Conservation (phyloP, 495 filamentous ascomycete genomes). For the Aspergillus cristatus region DNA sequence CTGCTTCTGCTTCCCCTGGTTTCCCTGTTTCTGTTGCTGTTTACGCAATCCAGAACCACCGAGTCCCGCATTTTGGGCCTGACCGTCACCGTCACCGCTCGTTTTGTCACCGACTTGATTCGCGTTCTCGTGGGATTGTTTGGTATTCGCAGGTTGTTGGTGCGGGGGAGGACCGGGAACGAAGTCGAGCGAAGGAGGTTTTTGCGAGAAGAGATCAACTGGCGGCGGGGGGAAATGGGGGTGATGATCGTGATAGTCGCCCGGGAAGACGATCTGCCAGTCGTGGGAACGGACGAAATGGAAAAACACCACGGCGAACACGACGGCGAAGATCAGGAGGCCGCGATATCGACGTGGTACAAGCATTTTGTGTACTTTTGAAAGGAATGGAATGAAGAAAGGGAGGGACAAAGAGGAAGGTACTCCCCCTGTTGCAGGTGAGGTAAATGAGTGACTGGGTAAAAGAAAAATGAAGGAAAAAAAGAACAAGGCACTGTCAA, state of each 20-base stretch:
- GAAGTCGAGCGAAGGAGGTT: constrained; percentile 8
- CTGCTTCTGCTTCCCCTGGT: background rate
- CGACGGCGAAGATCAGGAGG: constrained; percentile 59
- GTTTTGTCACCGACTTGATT: background rate
- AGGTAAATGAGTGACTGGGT: too few species aligned
- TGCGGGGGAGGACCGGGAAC: background rate
- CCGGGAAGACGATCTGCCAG: constrained; percentile 9
- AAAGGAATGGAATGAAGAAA: too few species aligned
- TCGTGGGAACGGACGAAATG: constrained; percentile 45
- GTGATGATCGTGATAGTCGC: constrained; percentile 1
- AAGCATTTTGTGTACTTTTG: constrained; percentile 44
- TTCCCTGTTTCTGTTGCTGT: background rate
- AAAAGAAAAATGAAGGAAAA: too few species aligned
- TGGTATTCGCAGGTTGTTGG: background rate
- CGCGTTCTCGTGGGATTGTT: background rate
- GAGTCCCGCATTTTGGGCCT: background rate
- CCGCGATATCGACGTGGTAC: constrained; percentile 69
- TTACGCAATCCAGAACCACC: background rate
- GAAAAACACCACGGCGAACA: constrained; percentile 55
- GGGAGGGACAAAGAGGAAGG: too few species aligned
- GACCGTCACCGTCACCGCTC: too few species aligned
- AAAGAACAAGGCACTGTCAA: too few species aligned
- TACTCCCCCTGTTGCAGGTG: too few species aligned
- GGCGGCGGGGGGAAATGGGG: constrained; percentile 4
- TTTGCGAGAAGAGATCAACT: constrained; percentile 7